Base-by-base conservation (phyloP, 2,329 filamentous ascomycete species). In the Cryoendolithus antarcticus region DNA sequence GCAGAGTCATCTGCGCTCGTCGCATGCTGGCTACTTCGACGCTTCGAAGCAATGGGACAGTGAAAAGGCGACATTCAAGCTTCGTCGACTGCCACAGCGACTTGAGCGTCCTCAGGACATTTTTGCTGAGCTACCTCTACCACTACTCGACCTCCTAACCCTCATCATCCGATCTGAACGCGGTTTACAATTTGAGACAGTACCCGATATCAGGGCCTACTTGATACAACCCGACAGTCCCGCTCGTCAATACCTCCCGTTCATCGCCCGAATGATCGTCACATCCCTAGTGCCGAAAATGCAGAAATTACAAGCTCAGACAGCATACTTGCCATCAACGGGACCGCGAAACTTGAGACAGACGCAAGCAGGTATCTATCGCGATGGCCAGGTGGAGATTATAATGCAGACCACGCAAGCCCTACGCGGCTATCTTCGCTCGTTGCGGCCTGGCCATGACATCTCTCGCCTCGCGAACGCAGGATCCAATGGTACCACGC, bases 351-450 rank as follows among this genome's bases (percentile, higher is more conserved):
- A 64, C 43, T 34, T 47, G 2, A 63, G 58, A 39, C 65, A 67
- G 48, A 50, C 45, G 19, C 59, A 59, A 34, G 63, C 64, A 2
- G 56, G 55, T 30, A 60, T 63, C 5, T 69, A 68, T 45, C 60
- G 65, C 12, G 53, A 61, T 33, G 55, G 61, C 5, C 65, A 69
- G 47, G 42, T 53, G 9, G 39, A 37, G 2, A 60, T 62, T 34
- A 44, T 62, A 9, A 40, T 52, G 6, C 41, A 47, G 1, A 44
- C 54, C 1, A 55, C 54, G 28, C 38, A 46, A 4, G 49, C 48
- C 7, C 45, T 62, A 24, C 44, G 51, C 7, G 39, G 37, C 2
- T 56, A 52, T 35, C 51, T 54, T 4, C 48, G 53, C 33, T 44
- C 40, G 8, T 41, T 41, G 30, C 21, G 39, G 2, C 39, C 39